Conservation (phyloP, 2,329 filamentous ascomycete species). For the Colletotrichum sp. region DNA sequence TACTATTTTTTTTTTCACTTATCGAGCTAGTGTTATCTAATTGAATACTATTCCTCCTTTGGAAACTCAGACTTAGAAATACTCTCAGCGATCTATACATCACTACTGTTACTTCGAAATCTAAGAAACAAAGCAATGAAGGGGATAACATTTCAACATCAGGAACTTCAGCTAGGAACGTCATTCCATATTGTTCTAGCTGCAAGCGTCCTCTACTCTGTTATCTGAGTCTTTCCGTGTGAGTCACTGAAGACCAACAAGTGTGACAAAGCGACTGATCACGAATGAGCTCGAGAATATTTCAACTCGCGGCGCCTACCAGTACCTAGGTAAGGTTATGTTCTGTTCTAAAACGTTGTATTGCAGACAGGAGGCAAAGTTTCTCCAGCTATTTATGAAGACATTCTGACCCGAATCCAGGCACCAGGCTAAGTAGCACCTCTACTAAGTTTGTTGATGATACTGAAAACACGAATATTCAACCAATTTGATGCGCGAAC, state of each 20-base stretch:
- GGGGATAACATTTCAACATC: neutral
- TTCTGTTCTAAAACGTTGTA: neutral
- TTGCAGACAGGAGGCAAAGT: neutral
- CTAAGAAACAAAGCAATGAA: too few species aligned
- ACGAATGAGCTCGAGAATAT: neutral
- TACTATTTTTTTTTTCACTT: neutral
- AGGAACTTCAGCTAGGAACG: neutral
- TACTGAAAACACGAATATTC: neutral
- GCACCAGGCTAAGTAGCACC: neutral
- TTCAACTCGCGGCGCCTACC: neutral
- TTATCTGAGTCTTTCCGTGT: neutral
- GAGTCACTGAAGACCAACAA: neutral
- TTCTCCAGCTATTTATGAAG: neutral
- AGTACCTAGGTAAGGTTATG: neutral
- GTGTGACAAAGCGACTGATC: neutral
- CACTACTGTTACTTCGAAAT: neutral
- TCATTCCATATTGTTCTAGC: neutral
- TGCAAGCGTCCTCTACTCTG: neutral
- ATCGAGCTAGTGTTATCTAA: neutral
- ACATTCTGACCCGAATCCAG: neutral
- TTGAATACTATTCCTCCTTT: neutral
- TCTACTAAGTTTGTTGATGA: neutral
- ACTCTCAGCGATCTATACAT: neutral
- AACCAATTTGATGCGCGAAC: neutral
- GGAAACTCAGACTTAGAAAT: neutral